Evolutionary conservation across 2,329 filamentous ascomycete species (phyloP).

Genomic region (Epichloe sp.): DNA sequence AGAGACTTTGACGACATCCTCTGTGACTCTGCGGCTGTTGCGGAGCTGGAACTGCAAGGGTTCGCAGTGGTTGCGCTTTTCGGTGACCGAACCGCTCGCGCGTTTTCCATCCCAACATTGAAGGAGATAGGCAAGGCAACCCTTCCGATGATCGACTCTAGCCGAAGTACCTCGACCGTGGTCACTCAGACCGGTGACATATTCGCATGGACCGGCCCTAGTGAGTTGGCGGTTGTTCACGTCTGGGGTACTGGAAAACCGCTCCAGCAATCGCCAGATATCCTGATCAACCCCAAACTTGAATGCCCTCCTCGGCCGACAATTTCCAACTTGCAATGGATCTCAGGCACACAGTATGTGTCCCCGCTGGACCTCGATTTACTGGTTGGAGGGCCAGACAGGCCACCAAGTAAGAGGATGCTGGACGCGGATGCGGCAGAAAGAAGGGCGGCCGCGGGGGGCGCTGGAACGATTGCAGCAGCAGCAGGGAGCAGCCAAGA

Average conservation of each 20-base stretch:
- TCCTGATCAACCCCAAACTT: constrained; percentile 64
- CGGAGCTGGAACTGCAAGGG: constrained; percentile 60
- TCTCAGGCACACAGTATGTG: constrained; percentile 85
- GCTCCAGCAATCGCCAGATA: constrained; percentile 53
- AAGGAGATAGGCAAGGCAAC: constrained; percentile 65
- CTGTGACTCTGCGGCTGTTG: constrained; percentile 69
- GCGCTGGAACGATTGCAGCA: constrained; percentile 15
- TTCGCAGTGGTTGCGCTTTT: constrained; percentile 75
- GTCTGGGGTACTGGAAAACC: constrained; percentile 66
- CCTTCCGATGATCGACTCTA: constrained; percentile 59
- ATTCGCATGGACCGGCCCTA: constrained; percentile 78
- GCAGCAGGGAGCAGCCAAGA: constrained; percentile 31
- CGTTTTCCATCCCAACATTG: constrained; percentile 75
- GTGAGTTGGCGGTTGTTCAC: constrained; percentile 70
- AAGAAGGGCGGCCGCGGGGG: constrained; percentile 40
- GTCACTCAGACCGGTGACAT: constrained; percentile 72
- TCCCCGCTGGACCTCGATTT: constrained; percentile 79
- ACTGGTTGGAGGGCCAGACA: constrained; percentile 76
- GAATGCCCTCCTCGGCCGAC: constrained; percentile 69
- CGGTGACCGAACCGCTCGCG: constrained; percentile 65
- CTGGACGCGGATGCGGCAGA: constrained; percentile 66
- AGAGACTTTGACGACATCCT: constrained; percentile 75
- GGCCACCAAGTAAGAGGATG: constrained; percentile 83
- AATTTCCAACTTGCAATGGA: constrained; percentile 93
- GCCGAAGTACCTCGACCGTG: constrained; percentile 53